Evolutionary conservation across 192 early-diverging fungal genomes (phyloP), one percentile per base, ranked within the genome.

Genomic region (Radiomyces spectabilis): DNA sequence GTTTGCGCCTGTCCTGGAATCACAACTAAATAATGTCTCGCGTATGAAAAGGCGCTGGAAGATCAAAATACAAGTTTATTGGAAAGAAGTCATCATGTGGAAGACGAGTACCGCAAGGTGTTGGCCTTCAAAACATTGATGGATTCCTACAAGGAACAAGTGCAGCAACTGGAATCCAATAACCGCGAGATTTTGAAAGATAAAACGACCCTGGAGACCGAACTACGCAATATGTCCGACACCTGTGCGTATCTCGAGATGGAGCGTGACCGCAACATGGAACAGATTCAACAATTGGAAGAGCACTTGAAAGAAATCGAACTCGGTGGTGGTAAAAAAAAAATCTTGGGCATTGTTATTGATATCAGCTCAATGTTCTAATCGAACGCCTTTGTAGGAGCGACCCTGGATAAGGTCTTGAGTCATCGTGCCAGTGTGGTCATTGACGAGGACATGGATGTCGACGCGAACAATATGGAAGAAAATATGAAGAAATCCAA

Each of bases 71-170:
- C 75, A 2, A 75, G 85, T 27, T 71, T 89, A 22, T 50, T 80
- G 29, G 83, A 87, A 42, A 83, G 80, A 25, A 89, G 87, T 45
- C 73, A 75, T 26, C 74, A 81, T 40, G 77, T 94, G 22, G 91
- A 94, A 62, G 92, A 95, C 19, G 91, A 97, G 53, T 94, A 88
- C 63, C 75, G 75, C 21, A 92, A 94, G 63, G 74, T 91, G 8
- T 69, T 78, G 25, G 77, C 77, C 35, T 86, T 87, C 51, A 89
- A 85, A 62, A 81, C 85, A 2, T 54, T 89, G 18, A 84, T 94
- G 74, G 90, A 95, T 44, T 85, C 82, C 21, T 91, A 88, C 69
- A 91, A 93, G 61, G 84, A 91, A 33, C 88, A 93, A 55, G 79
- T 92, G 34, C 65, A 73, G 5, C 60, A 73, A 24, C 71, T 93